Percentiles rank a stretch among this genome's conserved stretches.
Conservation (phyloP, 306 rosid species). For the Fagus crenata region DNA sequence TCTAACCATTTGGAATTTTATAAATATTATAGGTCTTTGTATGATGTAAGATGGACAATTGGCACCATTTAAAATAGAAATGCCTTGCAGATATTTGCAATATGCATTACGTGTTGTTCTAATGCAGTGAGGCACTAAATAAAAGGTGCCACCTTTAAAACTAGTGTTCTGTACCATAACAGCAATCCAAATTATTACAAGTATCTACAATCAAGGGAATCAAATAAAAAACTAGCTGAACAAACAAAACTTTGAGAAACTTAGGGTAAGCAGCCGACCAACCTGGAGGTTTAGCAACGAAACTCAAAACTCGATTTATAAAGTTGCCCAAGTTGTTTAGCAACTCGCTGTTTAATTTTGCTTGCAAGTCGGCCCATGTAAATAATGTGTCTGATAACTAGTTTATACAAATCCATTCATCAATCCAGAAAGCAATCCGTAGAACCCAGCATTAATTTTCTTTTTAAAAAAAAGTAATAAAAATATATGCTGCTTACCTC, state of each 20-base stretch:
- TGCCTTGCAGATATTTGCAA: not conserved
- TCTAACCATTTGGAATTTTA: not conserved
- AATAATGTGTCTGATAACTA: constrained; percentile 91
- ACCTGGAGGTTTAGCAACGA: constrained; percentile 97
- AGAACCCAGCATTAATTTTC: not conserved
- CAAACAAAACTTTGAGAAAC: not conserved
- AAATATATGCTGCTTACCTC: constrained; percentile 54
- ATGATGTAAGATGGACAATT: not conserved
- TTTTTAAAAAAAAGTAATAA: not conserved
- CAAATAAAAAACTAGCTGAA: not conserved
- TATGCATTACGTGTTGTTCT: not conserved
- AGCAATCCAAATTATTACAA: not conserved
- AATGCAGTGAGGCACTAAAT: not conserved
- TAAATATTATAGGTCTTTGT: not conserved
- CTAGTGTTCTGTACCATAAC: not conserved
- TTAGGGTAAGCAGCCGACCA: constrained; percentile 25
- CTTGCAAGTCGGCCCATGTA: constrained; percentile 92
- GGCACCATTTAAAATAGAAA: not conserved
- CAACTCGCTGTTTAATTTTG: constrained; percentile 83
- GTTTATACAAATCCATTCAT: constrained; percentile 14
- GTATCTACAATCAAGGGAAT: not conserved
- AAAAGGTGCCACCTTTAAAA: not conserved
- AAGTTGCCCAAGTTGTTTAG: constrained; percentile 92
- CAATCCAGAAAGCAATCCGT: not conserved
- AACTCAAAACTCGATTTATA: constrained; percentile 87